Evolutionary conservation across 169 alveolate species (phyloP), one percentile per base, ranked within the genome.

Genomic region (Theileria annulata): DNA sequence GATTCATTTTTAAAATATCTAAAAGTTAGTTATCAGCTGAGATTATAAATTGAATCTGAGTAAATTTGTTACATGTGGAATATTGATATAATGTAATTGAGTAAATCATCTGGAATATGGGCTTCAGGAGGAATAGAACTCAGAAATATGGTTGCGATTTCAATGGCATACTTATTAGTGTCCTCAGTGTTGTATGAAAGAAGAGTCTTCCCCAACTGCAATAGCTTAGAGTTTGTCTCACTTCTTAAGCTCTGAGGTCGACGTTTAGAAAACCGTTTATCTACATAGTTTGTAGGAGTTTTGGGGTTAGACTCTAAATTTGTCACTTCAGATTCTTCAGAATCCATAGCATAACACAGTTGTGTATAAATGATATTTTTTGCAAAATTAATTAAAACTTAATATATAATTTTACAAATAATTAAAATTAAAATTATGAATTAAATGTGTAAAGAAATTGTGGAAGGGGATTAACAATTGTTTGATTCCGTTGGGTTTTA

Each of bases 71-170:
- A 75, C 84, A 79, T 68, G 71, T 76, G 86, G 19, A 83, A 71
- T 21, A 83, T 27, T 17, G 71, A 70, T 13, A 83, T 64, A 51
- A 83, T 28, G 28, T 59, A 68, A 74, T 54, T 25, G 28, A 76
- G 68, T 49, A 83, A 81, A 51, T 83, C 90, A 23, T 76, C 81
- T 35, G 90, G 79, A 37, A 83, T 25, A 59, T 83, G 63, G 0
- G 82, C 86, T 30, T 21, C 56, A 21, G 85, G 85, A 2, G 90
- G 90, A 28, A 83, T 76, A 49, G 86, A 67, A 19, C 73, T 33
- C 28, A 83, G 76, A 4, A 76, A 51, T 8, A 69, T 49, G 72
- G 59, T 17, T 23, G 73, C 75, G 70, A 83, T 77, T 35, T 83
- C 67, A 28, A 83, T 79, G 19, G 90, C 86, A 19, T 76, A 77